Evolutionary conservation across 352 stramenopile species (phyloP).

Genomic region (Phytophthora brassicae): DNA sequence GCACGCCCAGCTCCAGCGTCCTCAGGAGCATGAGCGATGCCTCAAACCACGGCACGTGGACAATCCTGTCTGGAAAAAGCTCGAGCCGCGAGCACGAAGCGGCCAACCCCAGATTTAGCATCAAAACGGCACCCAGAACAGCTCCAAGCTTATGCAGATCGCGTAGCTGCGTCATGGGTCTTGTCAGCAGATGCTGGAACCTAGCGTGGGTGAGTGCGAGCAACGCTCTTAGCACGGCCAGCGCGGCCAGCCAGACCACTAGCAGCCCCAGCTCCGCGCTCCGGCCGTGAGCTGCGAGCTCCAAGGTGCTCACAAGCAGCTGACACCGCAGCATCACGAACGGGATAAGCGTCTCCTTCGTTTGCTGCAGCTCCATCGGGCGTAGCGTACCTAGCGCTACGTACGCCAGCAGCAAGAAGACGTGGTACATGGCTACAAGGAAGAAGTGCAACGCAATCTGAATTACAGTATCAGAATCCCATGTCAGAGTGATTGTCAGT

Average conservation of each 20-base stretch:
- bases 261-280: slow-evolving; percentile 49
- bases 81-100: slow-evolving; percentile 35
- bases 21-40: slow-evolving; percentile 67
- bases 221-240: slow-evolving; percentile 64
- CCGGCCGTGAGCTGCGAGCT: slow-evolving; percentile 25
- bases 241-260: slow-evolving; percentile 63
- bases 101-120: slow-evolving; percentile 47
- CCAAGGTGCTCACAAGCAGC: slow-evolving; percentile 72
- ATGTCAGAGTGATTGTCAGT: slow-evolving; percentile 21
- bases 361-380: slow-evolving; percentile 68
- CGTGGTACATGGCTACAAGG: slow-evolving; percentile 65
- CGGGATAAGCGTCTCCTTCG: slow-evolving; percentile 78
- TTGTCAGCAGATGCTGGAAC: slow-evolving; percentile 70
- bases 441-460: slow-evolving; percentile 77
- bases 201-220: slow-evolving; percentile 59
- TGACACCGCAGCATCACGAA: slow-evolving; percentile 76
- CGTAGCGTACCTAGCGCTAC: slow-evolving; percentile 50
- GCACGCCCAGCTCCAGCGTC: slow-evolving; percentile 63
- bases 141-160: slow-evolving; percentile 61
- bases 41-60: slow-evolving; percentile 79
- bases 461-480: background rate
- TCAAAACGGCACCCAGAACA: slow-evolving; percentile 41
- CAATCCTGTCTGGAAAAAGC: slow-evolving; percentile 54
- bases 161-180: slow-evolving; percentile 54
- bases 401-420: slow-evolving; percentile 54